Percentiles rank a stretch among this genome's conserved stretches.
phyloP scores from a whole-genome alignment of 768 basidiomycete species.

The Suillus americanus region DNA sequence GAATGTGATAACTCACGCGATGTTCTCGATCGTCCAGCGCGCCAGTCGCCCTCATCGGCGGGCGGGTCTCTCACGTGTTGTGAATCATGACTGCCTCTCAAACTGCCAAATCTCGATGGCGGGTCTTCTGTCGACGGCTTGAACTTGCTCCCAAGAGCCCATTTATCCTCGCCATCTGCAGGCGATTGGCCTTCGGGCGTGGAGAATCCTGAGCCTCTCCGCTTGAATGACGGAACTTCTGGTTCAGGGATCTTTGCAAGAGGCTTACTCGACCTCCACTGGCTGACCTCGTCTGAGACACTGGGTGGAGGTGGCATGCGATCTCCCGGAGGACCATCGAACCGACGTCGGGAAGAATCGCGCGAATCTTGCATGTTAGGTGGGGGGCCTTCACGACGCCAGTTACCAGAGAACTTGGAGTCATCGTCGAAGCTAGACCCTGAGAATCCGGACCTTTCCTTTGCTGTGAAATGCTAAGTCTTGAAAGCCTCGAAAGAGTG shows the following conservation, averaged over 20 bases:
- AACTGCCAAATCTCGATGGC: slow-evolving; percentile 46
- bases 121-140: slow-evolving; percentile 48
- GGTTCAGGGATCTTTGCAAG: slow-evolving; percentile 42
- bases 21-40: slow-evolving; percentile 47
- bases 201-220: slow-evolving; percentile 59
- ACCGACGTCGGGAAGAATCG: slow-evolving; percentile 64
- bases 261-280: slow-evolving; percentile 70
- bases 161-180: slow-evolving; percentile 79
- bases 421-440: slow-evolving; percentile 59
- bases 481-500: slow-evolving; percentile 5
- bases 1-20: slow-evolving; percentile 57
- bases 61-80: slow-evolving; percentile 46
- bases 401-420: slow-evolving; percentile 78
- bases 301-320: slow-evolving; percentile 45
- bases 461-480: slow-evolving; percentile 49
- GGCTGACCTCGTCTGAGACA: slow-evolving; percentile 58
- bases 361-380: slow-evolving; percentile 64
- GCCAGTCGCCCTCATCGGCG: slow-evolving; percentile 73
- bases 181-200: slow-evolving; percentile 40
- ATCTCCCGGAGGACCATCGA: slow-evolving; percentile 51
- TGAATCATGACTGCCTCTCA: slow-evolving; percentile 54
- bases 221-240: slow-evolving; percentile 47
- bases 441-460: slow-evolving; percentile 66
- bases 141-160: slow-evolving; percentile 77
- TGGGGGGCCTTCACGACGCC: slow-evolving; percentile 87